Evolutionary conservation across 441 rosid genomes (phyloP), one percentile per base, ranked within the genome.

Genomic region (Syzygium malaccense): DNA sequence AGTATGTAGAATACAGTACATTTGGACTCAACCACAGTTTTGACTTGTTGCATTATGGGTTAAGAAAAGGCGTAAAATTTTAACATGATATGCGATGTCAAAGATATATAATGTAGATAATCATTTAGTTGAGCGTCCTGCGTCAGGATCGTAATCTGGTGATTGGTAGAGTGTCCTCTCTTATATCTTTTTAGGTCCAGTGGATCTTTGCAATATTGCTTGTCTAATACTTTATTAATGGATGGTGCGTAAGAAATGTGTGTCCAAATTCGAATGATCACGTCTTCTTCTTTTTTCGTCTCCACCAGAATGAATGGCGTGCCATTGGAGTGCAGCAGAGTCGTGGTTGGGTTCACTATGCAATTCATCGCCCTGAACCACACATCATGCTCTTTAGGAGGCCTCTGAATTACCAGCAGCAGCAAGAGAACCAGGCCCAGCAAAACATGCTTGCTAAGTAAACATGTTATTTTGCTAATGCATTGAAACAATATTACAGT

Each of bases 321-420:
- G 98, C 98, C 0, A 94, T 97, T 23, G 98, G 98, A 86, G 99
- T 97, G 8, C 98, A 97, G 90, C 99, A 97, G 93, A 98, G 99
- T 91, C 97, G 99, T 28, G 99, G 99, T 30, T 98, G 99, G 99
- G 99, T 97, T 13, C 99, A 98, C 92, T 98, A 98, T 87, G 99
- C 99, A 0, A 92, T 98, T 91, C 99, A 98, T 88, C 97, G 99
- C 28, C 99, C 99, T 11, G 99, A 98, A 94, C 99, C 99, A 90
- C 99, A 98, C 88, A 98, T 98, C 88, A 98, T 97, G 99, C 96
- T 98, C n/a, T 98, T 98, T 92, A 95, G 99, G 93, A 96, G 99
- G 95, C 93, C 98, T 8, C 92, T 98, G 78, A 97, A 96, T 93
- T 96, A 92, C 87, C 99, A 98, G 93, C 99, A 96, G 93, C 96